Conservation (phyloP, 1,284 basidiomycete genomes). For the Puccinia hordei region DNA sequence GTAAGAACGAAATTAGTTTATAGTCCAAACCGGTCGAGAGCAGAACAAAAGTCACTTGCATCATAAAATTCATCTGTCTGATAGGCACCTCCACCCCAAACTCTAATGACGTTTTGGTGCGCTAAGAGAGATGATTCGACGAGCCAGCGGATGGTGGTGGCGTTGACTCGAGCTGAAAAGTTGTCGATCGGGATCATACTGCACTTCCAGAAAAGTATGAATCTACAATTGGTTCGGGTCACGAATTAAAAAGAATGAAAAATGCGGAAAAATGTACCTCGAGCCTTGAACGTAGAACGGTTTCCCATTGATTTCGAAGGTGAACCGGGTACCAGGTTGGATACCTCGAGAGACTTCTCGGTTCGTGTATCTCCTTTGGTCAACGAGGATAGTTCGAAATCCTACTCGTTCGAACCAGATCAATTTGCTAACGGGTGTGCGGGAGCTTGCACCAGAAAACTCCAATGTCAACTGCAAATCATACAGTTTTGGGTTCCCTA, state of each 20-base stretch:
- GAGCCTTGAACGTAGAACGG: constrained; percentile 54
- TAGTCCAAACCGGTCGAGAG: not conserved
- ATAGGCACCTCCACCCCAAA: constrained; percentile 57
- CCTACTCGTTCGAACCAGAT: constrained; percentile 53
- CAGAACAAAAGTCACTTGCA: constrained; percentile 8
- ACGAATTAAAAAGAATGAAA: not conserved
- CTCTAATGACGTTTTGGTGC: constrained; percentile 54
- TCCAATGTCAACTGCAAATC: constrained; percentile 51
- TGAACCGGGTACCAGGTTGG: constrained; percentile 54
- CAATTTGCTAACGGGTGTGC: not conserved
- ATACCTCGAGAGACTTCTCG: constrained; percentile 51
- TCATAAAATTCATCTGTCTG: constrained; percentile 53
- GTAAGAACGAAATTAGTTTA: constrained; percentile 45
- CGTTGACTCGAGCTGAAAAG: constrained; percentile 37
- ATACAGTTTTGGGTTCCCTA: constrained; percentile 54
- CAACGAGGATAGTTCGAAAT: constrained; percentile 55
- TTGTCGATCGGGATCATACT: constrained; percentile 49
- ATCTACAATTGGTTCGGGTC: not conserved
- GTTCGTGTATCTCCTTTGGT: constrained; percentile 52
- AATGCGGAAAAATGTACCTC: constrained; percentile 51
- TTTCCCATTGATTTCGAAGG: constrained; percentile 53
- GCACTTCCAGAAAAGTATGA: not conserved
- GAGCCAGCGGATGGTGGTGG: constrained; percentile 53
- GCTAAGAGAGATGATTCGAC: constrained; percentile 52
- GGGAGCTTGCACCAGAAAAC: constrained; percentile 46